Conservation (phyloP, 257 asterid genomes). For the Cinchona pubescens region DNA sequence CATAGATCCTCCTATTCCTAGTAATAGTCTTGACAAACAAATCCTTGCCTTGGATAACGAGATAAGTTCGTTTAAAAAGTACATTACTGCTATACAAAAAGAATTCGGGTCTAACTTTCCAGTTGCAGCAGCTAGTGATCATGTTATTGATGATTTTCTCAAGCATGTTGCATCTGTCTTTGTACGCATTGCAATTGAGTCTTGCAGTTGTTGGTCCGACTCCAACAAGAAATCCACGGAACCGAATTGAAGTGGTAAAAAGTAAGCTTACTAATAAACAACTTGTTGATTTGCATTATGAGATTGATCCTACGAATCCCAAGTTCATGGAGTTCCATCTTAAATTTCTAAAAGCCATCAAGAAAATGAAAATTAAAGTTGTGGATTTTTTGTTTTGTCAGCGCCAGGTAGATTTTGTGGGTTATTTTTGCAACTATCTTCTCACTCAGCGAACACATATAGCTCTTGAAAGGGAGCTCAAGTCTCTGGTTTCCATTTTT, state of each 20-base stretch:
- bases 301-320: not conserved
- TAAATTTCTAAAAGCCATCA: not conserved
- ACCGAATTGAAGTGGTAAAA: not conserved
- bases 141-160: not conserved
- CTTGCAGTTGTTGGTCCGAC: conserved; percentile 1
- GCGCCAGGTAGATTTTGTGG: not conserved
- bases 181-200: not conserved
- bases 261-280: too few species aligned
- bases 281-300: not conserved
- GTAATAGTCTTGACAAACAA: too few species aligned
- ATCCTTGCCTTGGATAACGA: too few species aligned
- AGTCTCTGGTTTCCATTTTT: not conserved
- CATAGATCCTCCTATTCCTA: too few species aligned
- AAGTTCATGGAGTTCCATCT: conserved; percentile 4
- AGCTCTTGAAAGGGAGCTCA: not conserved
- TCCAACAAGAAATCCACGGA: not conserved
- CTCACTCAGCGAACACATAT: too few species aligned
- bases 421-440: not conserved
- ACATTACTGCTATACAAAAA: not conserved
- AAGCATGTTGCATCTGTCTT: conserved; percentile 1
- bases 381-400: too few species aligned
- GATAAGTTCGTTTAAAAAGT: too few species aligned
- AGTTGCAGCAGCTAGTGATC: not conserved
- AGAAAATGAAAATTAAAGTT: too few species aligned
- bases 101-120: too few species aligned